Evolutionary conservation across 495 filamentous ascomycete species (phyloP), one percentile per base, ranked within the genome.

Genomic region (Cetradonia linearis): DNA sequence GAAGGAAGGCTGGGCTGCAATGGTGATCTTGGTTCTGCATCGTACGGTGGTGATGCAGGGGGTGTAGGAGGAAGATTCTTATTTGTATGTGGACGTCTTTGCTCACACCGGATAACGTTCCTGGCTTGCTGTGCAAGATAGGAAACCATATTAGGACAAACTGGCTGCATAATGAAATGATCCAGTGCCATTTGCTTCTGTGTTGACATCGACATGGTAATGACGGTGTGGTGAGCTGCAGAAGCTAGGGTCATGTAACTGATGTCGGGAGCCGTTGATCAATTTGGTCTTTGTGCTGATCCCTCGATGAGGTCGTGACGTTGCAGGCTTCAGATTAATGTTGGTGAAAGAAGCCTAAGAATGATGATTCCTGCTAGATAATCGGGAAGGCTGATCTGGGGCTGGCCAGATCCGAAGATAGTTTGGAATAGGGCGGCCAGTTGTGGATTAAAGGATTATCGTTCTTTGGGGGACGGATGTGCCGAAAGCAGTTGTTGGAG

Each of bases 71-170:
- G 86, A 37, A 83, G 78, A 68, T 78, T 78, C 62, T 80, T 80
- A 69, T 77, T 73, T 67, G 47, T 74, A 68, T 73, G 73, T 72
- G 74, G 76, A 72, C 64, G 59, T 50, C 55, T 73, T 13, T 78
- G 74, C 65, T 97, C 93, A 79, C 93, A 97, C 56, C 89, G 85
- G 70, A 98, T 98, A 69, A 98, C 93, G 67, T 82, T 80, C 53
- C 79, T 78, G 31, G 93, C 92, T 67, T 91, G 91, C 49, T 79
- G 71, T 46, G 93, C 89, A 61, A 98, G 79, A 72, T 95, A 87
- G 33, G 75, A 70, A 64, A 98, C 84, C 94, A 97, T 97, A 42
- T 86, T 82, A 57, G 79, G 76, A 64, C 83, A 85, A 58, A 97
- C 92, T 13, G 86, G 86, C 63, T 81, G 77, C 65, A 86, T 85